Base-by-base conservation (phyloP, 2,329 filamentous ascomycete species). In the Trichoderma sp. region DNA sequence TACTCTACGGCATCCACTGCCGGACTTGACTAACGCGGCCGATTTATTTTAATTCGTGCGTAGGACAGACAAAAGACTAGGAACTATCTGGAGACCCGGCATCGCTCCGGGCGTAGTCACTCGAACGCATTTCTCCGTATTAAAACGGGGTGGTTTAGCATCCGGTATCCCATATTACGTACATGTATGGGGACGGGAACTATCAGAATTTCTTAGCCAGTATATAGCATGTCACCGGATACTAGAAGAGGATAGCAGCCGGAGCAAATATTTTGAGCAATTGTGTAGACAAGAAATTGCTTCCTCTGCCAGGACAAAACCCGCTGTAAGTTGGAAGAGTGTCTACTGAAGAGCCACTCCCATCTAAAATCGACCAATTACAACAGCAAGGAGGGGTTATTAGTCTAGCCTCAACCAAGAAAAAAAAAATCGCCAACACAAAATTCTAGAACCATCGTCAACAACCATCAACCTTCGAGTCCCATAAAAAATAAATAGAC, bases 1-100 rank as follows among this genome's bases (percentile, higher is more conserved):
- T 57, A n/a, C 47, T 56, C 24, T 43, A 58, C 64, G 64, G 64
- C 64, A 67, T 21, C 64, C 51, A 67, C 51, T 67, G 36, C 64
- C 64, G 64, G 57, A 15, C 51, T 30, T 15, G 9, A 60, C 57
- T 60, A 60, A 43, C 26, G 30, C 8, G 21, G 43, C 43, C 62
- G 39, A 28, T 51, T 32, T 53, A 34, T 32, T 51, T 65, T 51
- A 32, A 65, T 30, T 32, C 43, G n/a, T 30, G 26, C 26, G 53
- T 57, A 57, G 61, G 11, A 51, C 36, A 15, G 9, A 11, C 61
- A n/a, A 43, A 34, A 47, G 36, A 24, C 61, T 28, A 14, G 26
- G 18, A 43, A 24, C 12, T 64, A 32, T 1, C 21, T 43, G 18
- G 39, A 43, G 18, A n/a, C 15, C 39, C 39, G 39, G 39, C 18